Conservation (phyloP, 148 eudicot genomes). For the Fagopyrum esculentum region DNA sequence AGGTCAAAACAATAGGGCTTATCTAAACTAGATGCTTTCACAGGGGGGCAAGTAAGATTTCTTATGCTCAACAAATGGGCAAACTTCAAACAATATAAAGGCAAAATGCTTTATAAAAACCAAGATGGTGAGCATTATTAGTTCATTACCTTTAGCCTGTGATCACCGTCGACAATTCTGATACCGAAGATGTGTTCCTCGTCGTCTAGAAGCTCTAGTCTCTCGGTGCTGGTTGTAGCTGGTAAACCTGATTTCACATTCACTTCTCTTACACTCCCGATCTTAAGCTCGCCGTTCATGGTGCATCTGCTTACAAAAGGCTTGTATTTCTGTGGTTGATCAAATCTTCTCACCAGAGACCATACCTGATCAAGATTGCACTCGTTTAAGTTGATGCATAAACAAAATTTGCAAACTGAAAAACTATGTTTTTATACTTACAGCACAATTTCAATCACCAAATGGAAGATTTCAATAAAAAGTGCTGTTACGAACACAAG, state of each 20-base stretch:
- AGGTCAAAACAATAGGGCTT: background rate
- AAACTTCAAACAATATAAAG: background rate
- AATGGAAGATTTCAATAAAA: background rate
- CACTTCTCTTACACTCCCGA: slow-evolving; percentile 55
- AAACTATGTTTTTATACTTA: background rate
- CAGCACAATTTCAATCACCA: background rate
- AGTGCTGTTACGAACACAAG: background rate
- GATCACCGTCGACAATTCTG: slow-evolving; percentile 57
- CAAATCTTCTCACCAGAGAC: slow-evolving; percentile 61
- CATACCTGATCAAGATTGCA: slow-evolving; percentile 34
- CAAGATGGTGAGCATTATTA: background rate
- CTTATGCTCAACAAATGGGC: background rate
- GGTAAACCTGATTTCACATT: slow-evolving; percentile 65
- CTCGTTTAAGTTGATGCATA: background rate
- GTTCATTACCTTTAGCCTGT: slow-evolving; percentile 41
- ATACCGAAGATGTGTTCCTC: slow-evolving; percentile 48
- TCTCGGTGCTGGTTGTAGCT: slow-evolving; percentile 54
- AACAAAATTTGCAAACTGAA: background rate
- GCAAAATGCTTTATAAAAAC: background rate
- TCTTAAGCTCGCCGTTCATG: slow-evolving; percentile 38
- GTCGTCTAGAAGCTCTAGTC: slow-evolving; percentile 50
- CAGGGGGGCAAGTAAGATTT: background rate
- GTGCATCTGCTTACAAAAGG: slow-evolving; percentile 56
- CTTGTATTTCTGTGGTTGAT: slow-evolving; percentile 65
- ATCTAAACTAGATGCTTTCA: background rate